phyloP scores from a whole-genome alignment of 768 basidiomycete genomes.

The Pisolithus albus region DNA sequence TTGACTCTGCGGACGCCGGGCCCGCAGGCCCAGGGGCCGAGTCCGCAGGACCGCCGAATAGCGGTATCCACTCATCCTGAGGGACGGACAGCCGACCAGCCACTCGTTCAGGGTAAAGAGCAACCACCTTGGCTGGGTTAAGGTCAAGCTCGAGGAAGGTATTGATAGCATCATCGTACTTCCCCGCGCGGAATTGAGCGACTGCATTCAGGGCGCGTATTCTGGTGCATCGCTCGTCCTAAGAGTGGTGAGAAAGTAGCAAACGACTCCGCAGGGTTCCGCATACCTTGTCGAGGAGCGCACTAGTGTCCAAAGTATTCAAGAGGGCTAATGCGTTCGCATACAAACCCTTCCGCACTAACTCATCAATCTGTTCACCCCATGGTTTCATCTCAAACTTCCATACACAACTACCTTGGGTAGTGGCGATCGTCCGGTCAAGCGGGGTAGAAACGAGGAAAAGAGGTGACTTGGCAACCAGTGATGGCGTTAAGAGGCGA shows the following conservation, averaged over 20 bases:
- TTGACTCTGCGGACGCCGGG: conserved; percentile 17
- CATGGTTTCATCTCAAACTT: conserved; percentile 62
- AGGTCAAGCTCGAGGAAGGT: conserved; percentile 82
- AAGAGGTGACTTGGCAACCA: conserved; percentile 43
- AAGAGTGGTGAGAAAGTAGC: conserved; percentile 3
- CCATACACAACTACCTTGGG: conserved; percentile 80
- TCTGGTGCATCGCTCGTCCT: conserved; percentile 51
- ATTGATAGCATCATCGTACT: conserved; percentile 77
- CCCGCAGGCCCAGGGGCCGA: conserved; percentile 18
- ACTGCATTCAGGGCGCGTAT: conserved; percentile 76
- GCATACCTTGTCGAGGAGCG: conserved; percentile 58
- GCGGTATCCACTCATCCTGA: conserved; percentile 64
- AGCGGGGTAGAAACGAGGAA: conserved; percentile 68
- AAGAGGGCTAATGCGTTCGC: conserved; percentile 72
- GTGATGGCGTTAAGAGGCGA: conserved; percentile 57
- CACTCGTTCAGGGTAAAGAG: conserved; percentile 77
- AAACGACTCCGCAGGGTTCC: not conserved
- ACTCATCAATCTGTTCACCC: conserved; percentile 79
- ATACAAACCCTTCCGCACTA: conserved; percentile 62
- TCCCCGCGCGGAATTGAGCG: conserved; percentile 58
- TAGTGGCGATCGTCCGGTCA: conserved; percentile 56
- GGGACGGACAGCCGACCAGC: conserved; percentile 72
- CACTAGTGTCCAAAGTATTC: conserved; percentile 54
- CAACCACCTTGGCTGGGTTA: conserved; percentile 90
- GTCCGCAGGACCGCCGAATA: conserved; percentile 71